A percentile compares a stretch with the other conserved stretches of the same genome.
These are phyloP conservation scores for Obelidium mucronatum DNA, from an alignment of 192 early-diverging fungal species.

Conservation along the genomic window DNA sequence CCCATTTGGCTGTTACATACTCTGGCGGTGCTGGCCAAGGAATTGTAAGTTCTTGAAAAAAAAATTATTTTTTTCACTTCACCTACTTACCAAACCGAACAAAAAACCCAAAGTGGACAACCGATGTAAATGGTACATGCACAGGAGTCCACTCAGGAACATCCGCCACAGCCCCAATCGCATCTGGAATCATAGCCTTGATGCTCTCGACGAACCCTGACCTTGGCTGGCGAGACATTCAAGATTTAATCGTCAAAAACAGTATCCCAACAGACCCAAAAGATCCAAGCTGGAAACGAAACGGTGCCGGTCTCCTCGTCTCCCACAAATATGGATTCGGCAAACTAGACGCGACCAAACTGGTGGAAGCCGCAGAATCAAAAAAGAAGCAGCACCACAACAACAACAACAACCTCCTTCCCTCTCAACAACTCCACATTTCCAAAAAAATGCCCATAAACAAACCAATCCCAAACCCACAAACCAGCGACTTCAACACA, in stretches of 20 bases:
- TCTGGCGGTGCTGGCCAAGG: constrained; percentile 73
- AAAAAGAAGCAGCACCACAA: too few relatives aligned
- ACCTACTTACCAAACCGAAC: too few relatives aligned
- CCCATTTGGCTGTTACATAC: constrained; percentile 88
- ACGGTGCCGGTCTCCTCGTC: constrained; percentile 74
- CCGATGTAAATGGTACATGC: constrained; percentile 79
- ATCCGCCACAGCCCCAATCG: constrained; percentile 93
- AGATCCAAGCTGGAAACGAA: constrained; percentile 78
- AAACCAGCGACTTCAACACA: constrained; percentile 23
- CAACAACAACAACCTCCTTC: constrained; percentile 49
- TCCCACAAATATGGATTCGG: constrained; percentile 97
- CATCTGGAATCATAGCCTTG: constrained; percentile 89
- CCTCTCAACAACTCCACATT: constrained; percentile 64
- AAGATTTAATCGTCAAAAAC: constrained; percentile 81
- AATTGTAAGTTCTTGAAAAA: constrained; percentile 74
- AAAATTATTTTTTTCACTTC: too few relatives aligned
- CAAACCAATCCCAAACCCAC: constrained; percentile 25
- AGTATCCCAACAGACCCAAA: constrained; percentile 71
- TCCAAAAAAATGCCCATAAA: constrained; percentile 46
- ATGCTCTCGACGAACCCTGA: constrained; percentile 84
- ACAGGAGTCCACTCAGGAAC: constrained; percentile 88
- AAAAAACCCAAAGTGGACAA: constrained; percentile 72
- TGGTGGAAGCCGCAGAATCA: constrained; percentile 79
- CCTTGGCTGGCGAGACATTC: constrained; percentile 92
- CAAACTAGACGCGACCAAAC: constrained; percentile 77